A percentile compares a stretch with the other conserved stretches of the same genome.
Conservation (phyloP, 768 basidiomycete genomes). For the Lepiota subincarnata region DNA sequence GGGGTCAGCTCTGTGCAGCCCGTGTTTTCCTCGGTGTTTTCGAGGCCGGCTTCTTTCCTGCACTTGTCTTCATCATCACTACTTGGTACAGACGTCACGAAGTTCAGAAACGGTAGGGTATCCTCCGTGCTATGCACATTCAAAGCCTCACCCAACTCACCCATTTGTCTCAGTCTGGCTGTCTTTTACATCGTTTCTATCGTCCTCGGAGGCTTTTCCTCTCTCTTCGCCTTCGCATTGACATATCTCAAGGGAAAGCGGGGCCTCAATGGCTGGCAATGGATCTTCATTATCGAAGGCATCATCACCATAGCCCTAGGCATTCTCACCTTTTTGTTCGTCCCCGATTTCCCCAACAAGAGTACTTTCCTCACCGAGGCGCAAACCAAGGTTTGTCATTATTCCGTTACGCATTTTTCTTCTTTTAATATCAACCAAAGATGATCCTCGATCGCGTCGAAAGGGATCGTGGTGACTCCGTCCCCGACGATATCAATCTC, state of each 20-base stretch:
- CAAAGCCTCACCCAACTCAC: neutral
- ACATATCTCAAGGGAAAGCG: slow-evolving; percentile 23
- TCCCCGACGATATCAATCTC: slow-evolving; percentile 29
- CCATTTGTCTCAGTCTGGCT: slow-evolving; percentile 19
- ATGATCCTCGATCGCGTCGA: slow-evolving; percentile 30
- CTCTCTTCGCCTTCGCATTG: slow-evolving; percentile 27
- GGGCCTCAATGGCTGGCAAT: slow-evolving; percentile 31
- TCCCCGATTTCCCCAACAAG: slow-evolving; percentile 33
- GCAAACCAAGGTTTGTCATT: slow-evolving; percentile 27
- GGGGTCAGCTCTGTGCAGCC: slow-evolving; percentile 22
- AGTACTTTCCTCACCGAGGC: slow-evolving; percentile 31
- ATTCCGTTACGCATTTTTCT: neutral
- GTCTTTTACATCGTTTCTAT: slow-evolving; percentile 30
- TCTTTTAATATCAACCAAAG: slow-evolving; percentile 12
- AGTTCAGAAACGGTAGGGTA: slow-evolving; percentile 33
- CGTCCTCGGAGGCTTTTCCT: slow-evolving; percentile 25
- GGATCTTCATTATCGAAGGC: slow-evolving; percentile 35
- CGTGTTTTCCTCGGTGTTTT: slow-evolving; percentile 25
- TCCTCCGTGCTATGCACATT: neutral
- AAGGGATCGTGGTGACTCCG: slow-evolving; percentile 33
- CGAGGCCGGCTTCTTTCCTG: slow-evolving; percentile 40
- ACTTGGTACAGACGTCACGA: slow-evolving; percentile 42
- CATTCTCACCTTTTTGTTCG: slow-evolving; percentile 25
- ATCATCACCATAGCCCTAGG: slow-evolving; percentile 27
- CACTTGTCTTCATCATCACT: slow-evolving; percentile 35